Conservation (phyloP, 257 asterid species). For the Scutellaria barbata region DNA sequence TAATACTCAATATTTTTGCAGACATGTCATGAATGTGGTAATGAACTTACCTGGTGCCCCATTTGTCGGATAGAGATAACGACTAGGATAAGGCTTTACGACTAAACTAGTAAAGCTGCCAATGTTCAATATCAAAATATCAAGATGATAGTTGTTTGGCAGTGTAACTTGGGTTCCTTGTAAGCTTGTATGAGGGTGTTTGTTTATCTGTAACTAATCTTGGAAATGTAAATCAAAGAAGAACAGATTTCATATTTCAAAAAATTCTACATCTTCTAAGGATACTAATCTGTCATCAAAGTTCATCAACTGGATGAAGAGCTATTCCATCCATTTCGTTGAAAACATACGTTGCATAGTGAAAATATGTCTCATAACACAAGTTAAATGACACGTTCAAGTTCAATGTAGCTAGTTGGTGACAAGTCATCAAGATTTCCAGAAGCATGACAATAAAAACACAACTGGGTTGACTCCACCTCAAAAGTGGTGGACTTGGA, state of each 20-base stretch:
- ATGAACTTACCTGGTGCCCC: slow-evolving; percentile 52
- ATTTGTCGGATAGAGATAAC: slow-evolving; percentile 46
- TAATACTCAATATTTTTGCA: slow-evolving; percentile 28
- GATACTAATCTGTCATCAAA: neutral
- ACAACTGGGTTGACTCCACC: slow-evolving; percentile 36
- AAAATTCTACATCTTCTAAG: neutral
- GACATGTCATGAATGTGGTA: slow-evolving; percentile 53
- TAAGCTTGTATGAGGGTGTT: neutral
- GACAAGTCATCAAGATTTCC: neutral
- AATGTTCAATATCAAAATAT: neutral
- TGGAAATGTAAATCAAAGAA: slow-evolving; percentile 10
- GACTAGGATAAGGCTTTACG: slow-evolving; percentile 48
- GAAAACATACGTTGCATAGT: too few relatives aligned
- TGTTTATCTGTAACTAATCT: slow-evolving; percentile 11
- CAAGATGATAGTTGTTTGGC: slow-evolving; percentile 3
- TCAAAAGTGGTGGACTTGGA: slow-evolving; percentile 35
- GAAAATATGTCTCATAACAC: neutral
- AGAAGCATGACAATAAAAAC: neutral
- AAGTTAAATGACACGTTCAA: slow-evolving; percentile 4
- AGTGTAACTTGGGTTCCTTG: neutral
- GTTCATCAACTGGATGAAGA: neutral
- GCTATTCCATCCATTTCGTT: neutral
- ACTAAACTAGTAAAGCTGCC: slow-evolving; percentile 28
- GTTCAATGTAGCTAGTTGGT: neutral
- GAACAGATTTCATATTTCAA: too few relatives aligned